Base-by-base conservation (phyloP, 176 grass and related monocot genomes). In the Aegilops umbellulata region DNA sequence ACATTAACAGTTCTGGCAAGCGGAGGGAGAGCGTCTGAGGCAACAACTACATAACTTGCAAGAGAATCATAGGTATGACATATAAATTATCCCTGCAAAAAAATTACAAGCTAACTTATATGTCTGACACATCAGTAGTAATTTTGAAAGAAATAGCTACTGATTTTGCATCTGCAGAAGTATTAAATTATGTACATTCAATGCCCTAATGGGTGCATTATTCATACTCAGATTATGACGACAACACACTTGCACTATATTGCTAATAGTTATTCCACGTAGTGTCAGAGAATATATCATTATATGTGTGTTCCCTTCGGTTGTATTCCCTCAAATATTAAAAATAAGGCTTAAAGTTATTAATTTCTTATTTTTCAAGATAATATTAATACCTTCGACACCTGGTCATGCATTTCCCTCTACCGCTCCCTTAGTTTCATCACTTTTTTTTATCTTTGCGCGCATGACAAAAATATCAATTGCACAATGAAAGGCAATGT, bases 41-140 rank as follows among this genome's bases (percentile, higher is more conserved):
- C 92, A 94, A 49, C 89, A 91, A 94, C 78, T 94, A 41, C 60
- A 80, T 60, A 94, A 91, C 87, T 91, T 94, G 78, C 89, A 89
- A 91, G 86, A 89, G n/a, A 77, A 84, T 80, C 81, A 82, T 10
- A 74, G 89, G 92, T 94, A 89, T 81, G 76, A 55, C n/a, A 47
- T 5, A 47, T 47, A 47, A 47, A 47, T 47, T 47, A 47, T 47
- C 44, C 44, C 4, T 47, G 13, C 44, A 47, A 47, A 47, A 41
- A 10, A 11, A 72, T 31, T 3, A 6, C 30, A 68, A 17, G 14
- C 7, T 17, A 66, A 17, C 4, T 68, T 35, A 68, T 35, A 35
- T 34, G 16, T 22, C 9, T 31, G 16, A 27, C 4, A 31, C 6
- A 53, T 53, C 49, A 53, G 1, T 53, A 67, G 2, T 64, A 12